A percentile compares a stretch with the other conserved stretches of the same genome.
phyloP scores from a whole-genome alignment of 140 eudicot genomes.

The Anethum foeniculum region DNA sequence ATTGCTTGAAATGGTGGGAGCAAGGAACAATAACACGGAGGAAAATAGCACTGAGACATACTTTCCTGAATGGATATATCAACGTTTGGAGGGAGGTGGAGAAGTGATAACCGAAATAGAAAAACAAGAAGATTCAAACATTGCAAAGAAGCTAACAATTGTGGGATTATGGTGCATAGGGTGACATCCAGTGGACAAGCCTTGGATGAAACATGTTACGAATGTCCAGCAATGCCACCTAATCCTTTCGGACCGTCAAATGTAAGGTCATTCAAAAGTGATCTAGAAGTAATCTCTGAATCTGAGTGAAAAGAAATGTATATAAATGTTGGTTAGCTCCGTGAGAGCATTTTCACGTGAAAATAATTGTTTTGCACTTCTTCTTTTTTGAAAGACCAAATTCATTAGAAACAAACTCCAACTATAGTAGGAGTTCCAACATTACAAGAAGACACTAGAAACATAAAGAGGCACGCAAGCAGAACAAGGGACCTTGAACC shows the following conservation, averaged over 20 bases:
- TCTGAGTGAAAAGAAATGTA: neutral
- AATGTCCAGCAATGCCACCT: constrained; percentile 1
- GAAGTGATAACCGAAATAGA: neutral
- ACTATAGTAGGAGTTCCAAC: too few species aligned
- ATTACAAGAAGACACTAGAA: too few species aligned
- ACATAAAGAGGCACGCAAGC: too few species aligned
- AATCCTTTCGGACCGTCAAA: neutral
- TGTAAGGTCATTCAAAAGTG: neutral
- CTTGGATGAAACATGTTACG: neutral
- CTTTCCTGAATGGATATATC: constrained; percentile 2
- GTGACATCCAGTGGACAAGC: neutral
- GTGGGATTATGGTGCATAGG: neutral
- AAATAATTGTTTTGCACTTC: too few species aligned
- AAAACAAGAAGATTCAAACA: neutral
- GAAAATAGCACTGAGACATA: neutral
- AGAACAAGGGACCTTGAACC: too few species aligned
- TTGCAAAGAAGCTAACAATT: neutral
- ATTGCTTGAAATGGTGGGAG: neutral
- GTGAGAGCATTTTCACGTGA: too few species aligned
- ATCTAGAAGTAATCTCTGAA: neutral
- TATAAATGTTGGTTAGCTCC: too few species aligned
- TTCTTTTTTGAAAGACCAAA: too few species aligned
- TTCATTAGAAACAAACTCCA: too few species aligned
- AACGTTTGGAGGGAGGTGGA: constrained; percentile 1
- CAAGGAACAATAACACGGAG: neutral